phyloP scores from a whole-genome alignment of 176 grass and related monocot species.

The Aegilops tauschii region DNA sequence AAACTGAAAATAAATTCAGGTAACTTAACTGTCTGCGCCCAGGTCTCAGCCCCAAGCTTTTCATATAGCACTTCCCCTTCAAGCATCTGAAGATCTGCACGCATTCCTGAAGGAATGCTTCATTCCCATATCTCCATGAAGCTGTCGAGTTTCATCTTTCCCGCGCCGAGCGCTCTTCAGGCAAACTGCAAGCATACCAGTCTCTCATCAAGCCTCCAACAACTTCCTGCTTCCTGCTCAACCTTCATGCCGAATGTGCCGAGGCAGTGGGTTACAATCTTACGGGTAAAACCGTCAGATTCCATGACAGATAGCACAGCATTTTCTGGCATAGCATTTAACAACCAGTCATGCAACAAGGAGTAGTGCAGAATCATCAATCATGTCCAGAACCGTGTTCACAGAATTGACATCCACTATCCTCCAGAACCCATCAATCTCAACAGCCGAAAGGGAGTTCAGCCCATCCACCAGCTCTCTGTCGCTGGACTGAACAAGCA shows the following conservation, averaged over 20 bases:
- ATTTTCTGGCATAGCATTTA: constrained; percentile 60
- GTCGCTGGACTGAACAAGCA: constrained; percentile 77
- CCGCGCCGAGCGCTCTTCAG: constrained; percentile 34
- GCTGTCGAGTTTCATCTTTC: constrained; percentile 69
- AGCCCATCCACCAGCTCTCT: constrained; percentile 63
- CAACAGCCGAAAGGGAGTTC: constrained; percentile 55
- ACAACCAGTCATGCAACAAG: constrained; percentile 66
- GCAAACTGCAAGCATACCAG: constrained; percentile 67
- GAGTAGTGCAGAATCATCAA: constrained; percentile 84
- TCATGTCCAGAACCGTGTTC: constrained; percentile 69
- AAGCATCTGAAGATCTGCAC: constrained; percentile 63
- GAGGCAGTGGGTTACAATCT: constrained; percentile 66
- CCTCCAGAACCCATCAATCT: constrained; percentile 90
- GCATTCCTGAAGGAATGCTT: constrained; percentile 64
- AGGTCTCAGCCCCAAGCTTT: constrained; percentile 53
- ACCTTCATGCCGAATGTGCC: constrained; percentile 57
- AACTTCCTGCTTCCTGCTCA: constrained; percentile 26
- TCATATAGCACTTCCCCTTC: constrained; percentile 81
- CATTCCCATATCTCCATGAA: constrained; percentile 69
- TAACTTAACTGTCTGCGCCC: not conserved
- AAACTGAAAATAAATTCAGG: not conserved
- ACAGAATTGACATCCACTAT: constrained; percentile 47
- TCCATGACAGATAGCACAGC: constrained; percentile 63
- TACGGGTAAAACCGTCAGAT: constrained; percentile 55
- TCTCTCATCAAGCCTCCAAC: constrained; percentile 78